Evolutionary conservation across 257 asterid genomes (phyloP), one percentile per base, ranked within the genome.

Genomic region (Asclepias syriaca): DNA sequence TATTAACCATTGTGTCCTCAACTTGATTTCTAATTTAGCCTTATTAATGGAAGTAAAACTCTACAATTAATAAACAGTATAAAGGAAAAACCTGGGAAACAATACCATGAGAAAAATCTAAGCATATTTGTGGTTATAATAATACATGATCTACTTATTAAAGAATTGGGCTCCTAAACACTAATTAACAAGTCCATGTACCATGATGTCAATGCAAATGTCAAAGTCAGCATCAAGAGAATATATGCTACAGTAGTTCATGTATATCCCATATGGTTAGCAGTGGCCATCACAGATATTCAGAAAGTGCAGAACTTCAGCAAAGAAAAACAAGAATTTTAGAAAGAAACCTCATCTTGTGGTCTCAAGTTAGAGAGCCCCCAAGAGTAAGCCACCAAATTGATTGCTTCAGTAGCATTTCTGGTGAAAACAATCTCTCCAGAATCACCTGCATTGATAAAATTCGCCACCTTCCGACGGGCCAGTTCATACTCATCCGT

Each of bases 331-430:
- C 5, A 37, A 74, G 40, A 43, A 58, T 15, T 13, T 74, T 63
- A 66, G 40, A 16, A 27, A 40, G 60, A 63, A 27, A 95, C 99
- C 98, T 95, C 99, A 74, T 95, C 97, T 68, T 92, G 91, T 66
- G 92, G 80, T 75, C 88, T 90, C 75, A 95, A 82, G 81, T 90
- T 90, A 58, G 88, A 27, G 43, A 87, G 90, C 45, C 98, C 99
- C 98, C 98, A 95, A 80, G 91, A 77, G 83, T 90, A 85, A 73
- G 99, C 99, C 81, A 95, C 98, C 67, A 95, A 83, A 77, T 95
- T 92, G 73, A 95, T 92, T 32, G 97, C 99, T 85, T 95, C 99
- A 1, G 99, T 91, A 69, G 99, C 99, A 86, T 95, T 95, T 80
- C 85, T 80, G 24, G 99, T 95, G 77, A 95, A 95, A 81, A 95